Evolutionary conservation across 768 basidiomycete genomes (phyloP), one percentile per base, ranked within the genome.

Genomic region (Pleurotus cornucopiae): DNA sequence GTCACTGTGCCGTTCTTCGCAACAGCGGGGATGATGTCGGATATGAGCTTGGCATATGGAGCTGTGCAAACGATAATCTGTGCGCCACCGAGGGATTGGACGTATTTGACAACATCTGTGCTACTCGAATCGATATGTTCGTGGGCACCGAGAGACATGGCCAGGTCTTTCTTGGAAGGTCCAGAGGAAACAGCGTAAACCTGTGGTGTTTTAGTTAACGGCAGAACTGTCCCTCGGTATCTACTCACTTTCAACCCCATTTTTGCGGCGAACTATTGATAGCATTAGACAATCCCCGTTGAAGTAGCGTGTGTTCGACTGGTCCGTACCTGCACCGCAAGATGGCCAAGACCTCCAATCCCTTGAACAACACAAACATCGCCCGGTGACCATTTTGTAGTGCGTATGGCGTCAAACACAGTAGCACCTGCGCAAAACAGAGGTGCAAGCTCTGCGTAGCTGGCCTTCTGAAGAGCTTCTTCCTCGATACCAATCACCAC

Each of bases 331-430:
- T 57, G 56, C 25, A 57, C 38, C 13, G 56, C 56, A 39, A 52
- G 39, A 52, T 57, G 56, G 40, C 56, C 56, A 5, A 57, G 49
- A 23, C 56, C 56, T 16, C 56, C 56, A 16, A 57, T 44, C 16
- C 56, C 56, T 34, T 57, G 56, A 18, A 57, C 56, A 13, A 57
- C 34, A 43, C 56, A 57, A 21, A 57, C 3, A 51, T 57, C 56
- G 20, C 56, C 56, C 9, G 56, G 56, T 7, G 56, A 39, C 56
- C 56, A 57, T 2, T 49, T 49, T 2, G 34, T 30, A 23, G 49
- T 40, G 6, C 20, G 46, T 18, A 57, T 57, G 13, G 56, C 56
- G 23, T 57, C 56, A 38, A 44, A 55, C 13, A 55, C 54, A 3
- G 54, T 55, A 14, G 54, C 45, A 13, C 54, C 54, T 13, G 56